These are phyloP conservation scores for Bidens hawaiensis DNA, from an alignment of 140 eudicot genomes.

Conservation along the genomic window DNA sequence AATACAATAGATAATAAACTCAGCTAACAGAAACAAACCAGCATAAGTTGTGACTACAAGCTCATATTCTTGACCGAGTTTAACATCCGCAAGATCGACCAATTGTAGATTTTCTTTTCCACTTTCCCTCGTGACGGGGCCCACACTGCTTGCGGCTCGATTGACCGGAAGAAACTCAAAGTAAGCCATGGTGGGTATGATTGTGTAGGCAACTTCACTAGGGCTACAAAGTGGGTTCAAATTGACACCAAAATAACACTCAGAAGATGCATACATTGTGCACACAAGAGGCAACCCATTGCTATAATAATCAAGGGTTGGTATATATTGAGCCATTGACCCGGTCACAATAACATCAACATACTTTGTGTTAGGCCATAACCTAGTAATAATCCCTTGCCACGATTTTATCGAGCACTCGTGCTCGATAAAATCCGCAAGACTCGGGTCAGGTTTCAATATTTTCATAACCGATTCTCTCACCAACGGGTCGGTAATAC, in stretches of 20 bases:
- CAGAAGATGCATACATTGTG: conserved; percentile 76
- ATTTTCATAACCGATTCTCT: conserved; percentile 26
- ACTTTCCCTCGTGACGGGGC: background rate
- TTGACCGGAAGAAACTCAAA: conserved; percentile 59
- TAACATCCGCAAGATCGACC: conserved; percentile 57
- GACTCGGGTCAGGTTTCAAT: conserved; percentile 46
- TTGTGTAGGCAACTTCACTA: conserved; percentile 58
- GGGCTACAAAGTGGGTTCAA: conserved; percentile 68
- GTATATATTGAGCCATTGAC: conserved; percentile 74
- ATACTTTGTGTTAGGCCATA: conserved; percentile 77
- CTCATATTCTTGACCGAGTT: conserved; percentile 69
- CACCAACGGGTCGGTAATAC: background rate
- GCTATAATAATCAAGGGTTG: conserved; percentile 66
- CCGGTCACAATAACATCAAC: conserved; percentile 72
- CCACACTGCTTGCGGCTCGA: conserved; percentile 10
- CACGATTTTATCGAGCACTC: conserved; percentile 50
- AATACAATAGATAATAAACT: background rate
- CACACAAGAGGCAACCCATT: conserved; percentile 61
- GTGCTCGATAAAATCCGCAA: conserved; percentile 58
- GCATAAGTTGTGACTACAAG: conserved; percentile 77
- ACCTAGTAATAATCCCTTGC: conserved; percentile 65
- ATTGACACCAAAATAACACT: conserved; percentile 67
- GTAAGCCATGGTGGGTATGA: conserved; percentile 71
- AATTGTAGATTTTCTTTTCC: conserved; percentile 28
- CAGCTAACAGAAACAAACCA: conserved; percentile 31